Evolutionary conservation across 2,329 filamentous ascomycete genomes (phyloP), one percentile per base, ranked within the genome.

Genomic region (Sclerotinia borealis): DNA sequence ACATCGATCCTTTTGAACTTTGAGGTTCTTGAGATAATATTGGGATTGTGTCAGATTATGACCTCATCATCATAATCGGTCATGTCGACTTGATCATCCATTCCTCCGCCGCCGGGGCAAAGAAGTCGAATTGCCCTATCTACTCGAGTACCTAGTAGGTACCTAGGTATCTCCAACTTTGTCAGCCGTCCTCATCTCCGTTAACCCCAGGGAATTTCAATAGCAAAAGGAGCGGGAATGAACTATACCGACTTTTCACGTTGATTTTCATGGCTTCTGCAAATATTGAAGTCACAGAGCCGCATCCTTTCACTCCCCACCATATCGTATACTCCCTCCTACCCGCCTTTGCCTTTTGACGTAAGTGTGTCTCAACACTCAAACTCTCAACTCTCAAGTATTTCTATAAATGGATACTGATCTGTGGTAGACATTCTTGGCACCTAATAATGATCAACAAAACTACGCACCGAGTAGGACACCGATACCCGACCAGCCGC

Each of bases 391-490:
- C 27, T 43, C 4, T 43, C 17, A 43, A 56, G 19, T 25, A 56
- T 41, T 41, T 56, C 25, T 17, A 56, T 56, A 37, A 27, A 4
- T 41, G 52, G 25, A 31, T 22, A 29, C 27, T 45, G 54, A 34
- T 31, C 27, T 56, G 34, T 52, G 52, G 19, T 31, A 43, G 10
- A 55, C 37, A 43, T 55, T 29, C 54, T 58, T 45, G 54, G 29
- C 54, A 17, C 39, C 25, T 47, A 13, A 25, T 19, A 45, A 29
- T 58, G 54, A 58, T 58, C 54, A 41, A 58, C 54, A 58, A 43
- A 1, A 34, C 39, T 45, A 25, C 39, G 54, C 54, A 56, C 54
- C 54, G 27, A 56, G 54, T 45, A 56, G 54, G 39, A 45, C n/a
- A 34, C 54, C 54, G 39, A 58, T 45, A 34, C 17, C 54, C 17